Evolutionary conservation across 768 basidiomycete genomes (phyloP).

Genomic region (Collybia mongolica): DNA sequence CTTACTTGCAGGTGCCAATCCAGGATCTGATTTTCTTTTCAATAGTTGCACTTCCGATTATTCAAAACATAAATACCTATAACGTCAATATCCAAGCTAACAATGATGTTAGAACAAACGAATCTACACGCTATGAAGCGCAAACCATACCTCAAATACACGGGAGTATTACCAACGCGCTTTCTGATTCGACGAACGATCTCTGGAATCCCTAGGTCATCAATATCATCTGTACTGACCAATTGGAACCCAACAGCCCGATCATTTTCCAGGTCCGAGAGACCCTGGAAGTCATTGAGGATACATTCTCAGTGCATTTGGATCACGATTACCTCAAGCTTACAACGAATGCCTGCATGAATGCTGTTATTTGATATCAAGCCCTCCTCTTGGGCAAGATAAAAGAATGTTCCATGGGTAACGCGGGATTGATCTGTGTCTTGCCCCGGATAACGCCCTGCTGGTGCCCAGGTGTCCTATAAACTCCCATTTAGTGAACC

Average conservation of each 20-base stretch:
- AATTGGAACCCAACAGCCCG: slow-evolving; percentile 73
- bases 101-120: not conserved
- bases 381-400: slow-evolving; percentile 74
- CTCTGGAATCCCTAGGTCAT: slow-evolving; percentile 69
- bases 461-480: slow-evolving; percentile 60
- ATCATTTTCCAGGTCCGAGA: slow-evolving; percentile 67
- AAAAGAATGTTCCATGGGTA: slow-evolving; percentile 88
- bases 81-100: slow-evolving; percentile 79
- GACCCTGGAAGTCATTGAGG: slow-evolving; percentile 39
- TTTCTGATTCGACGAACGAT: slow-evolving; percentile 70
- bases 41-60: not conserved
- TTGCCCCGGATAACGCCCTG: slow-evolving; percentile 48
- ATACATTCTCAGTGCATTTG: slow-evolving; percentile 22
- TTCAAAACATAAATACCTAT: slow-evolving; percentile 43
- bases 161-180: slow-evolving; percentile 71
- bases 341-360: slow-evolving; percentile 85
- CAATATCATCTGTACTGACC: slow-evolving; percentile 80
- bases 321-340: slow-evolving; percentile 38
- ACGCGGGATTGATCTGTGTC: slow-evolving; percentile 62
- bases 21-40: slow-evolving; percentile 50
- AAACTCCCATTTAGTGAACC: not conserved
- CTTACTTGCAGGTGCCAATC: slow-evolving; percentile 76
- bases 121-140: not conserved
- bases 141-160: slow-evolving; percentile 66
- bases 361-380: slow-evolving; percentile 75